Base-by-base conservation (phyloP, 139 green algal genomes). In the Spirogloea muscicola region DNA sequence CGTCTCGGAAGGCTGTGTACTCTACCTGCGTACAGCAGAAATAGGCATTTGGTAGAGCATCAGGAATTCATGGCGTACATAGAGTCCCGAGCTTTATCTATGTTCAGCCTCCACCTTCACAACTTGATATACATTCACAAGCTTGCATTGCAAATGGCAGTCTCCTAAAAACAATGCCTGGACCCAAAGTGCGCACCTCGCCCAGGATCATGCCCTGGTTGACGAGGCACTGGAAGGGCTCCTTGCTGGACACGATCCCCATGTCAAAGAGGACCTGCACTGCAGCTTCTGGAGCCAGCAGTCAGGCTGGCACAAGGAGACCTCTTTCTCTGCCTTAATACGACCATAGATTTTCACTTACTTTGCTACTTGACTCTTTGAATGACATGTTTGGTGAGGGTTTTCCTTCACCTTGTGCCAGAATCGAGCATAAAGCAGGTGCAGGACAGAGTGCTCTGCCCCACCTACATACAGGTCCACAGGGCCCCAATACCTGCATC, bases 391-490 rank as follows among this genome's bases (percentile, higher is more conserved):
- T n/a, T n/a, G n/a, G n/a, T n/a, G n/a, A n/a, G n/a, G n/a, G n/a
- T n/a, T n/a, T n/a, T n/a, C n/a, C n/a, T n/a, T 82, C 43, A 91
- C 89, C 88, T 98, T 97, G 86, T 99, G 93, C 94, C 92, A 97
- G 84, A 98, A 97, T 49, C 94, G 84, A 9, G 94, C 91, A 73
- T 99, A 99, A 31, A 99, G 88, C 41, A 99, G 85, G 83, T 99
- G 94, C 75, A 99, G 89, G 77, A 98, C 93, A 2, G 93, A 92
- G 77, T 99, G 94, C 87, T 99, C 94, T 6, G 94, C 92, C 2
- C 94, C 94, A 1, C 94, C 94, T n/a, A 99, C 92, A 76, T 99
- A 99, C 72, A 98, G 74, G 84, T 99, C 94, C 55, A 99, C 94
- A 0, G 92, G 93, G 91, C 97, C 95, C 94, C 84, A 89, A 48